Evolutionary conservation across 1,284 basidiomycete species (phyloP).

Genomic region (Paramarasmius palmivorus): DNA sequence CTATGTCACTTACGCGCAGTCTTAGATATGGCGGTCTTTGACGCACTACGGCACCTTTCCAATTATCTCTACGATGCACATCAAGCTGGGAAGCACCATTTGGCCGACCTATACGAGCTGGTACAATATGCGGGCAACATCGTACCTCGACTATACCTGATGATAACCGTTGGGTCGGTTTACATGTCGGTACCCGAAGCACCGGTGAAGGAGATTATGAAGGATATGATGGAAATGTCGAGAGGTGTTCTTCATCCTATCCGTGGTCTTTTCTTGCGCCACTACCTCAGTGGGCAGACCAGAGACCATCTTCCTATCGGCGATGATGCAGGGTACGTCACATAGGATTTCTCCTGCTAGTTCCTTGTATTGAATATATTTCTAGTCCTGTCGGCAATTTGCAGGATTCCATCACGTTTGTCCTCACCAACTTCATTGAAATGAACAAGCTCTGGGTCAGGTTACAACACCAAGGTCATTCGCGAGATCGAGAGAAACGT

Average conservation of each 20-base stretch:
- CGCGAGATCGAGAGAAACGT: constrained; percentile 91
- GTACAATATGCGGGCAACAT: constrained; percentile 97
- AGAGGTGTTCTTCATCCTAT: constrained; percentile 93
- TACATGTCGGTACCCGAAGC: constrained; percentile 97
- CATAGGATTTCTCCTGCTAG: constrained; percentile 1
- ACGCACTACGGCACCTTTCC: constrained; percentile 88
- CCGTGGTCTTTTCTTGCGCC: constrained; percentile 87
- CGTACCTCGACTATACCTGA: constrained; percentile 91
- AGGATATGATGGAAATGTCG: constrained; percentile 99
- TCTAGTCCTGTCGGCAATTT: constrained; percentile 82
- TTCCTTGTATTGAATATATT: constrained; percentile 9
- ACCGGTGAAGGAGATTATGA: constrained; percentile 97
- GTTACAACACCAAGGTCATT: constrained; percentile 93
- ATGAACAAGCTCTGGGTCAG: constrained; percentile 99
- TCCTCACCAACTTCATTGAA: constrained; percentile 96
- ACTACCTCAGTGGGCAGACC: constrained; percentile 95
- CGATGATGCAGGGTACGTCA: constrained; percentile 72
- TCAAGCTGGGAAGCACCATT: constrained; percentile 83
- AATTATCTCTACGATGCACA: constrained; percentile 96
- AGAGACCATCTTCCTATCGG: constrained; percentile 92
- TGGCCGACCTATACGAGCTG: constrained; percentile 95
- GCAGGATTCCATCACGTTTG: constrained; percentile 91
- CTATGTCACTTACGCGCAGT: background rate
- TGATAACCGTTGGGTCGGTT: constrained; percentile 97
- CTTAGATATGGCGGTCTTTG: constrained; percentile 94